Base-by-base conservation (phyloP, 441 rosid species). In the Geranium incanum region DNA sequence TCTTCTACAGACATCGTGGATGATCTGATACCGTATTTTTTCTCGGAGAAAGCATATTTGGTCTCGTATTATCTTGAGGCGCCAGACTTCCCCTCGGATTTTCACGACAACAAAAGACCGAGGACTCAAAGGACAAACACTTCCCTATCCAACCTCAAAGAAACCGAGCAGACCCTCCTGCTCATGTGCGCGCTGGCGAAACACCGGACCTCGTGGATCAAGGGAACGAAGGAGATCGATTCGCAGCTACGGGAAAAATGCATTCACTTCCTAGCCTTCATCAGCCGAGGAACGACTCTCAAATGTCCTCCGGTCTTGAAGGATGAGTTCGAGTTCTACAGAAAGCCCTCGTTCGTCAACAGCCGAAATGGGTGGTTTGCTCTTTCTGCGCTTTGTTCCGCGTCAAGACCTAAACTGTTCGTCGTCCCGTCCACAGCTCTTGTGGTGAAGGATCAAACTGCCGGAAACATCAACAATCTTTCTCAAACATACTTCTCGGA, bases 361-460 rank as follows among this genome's bases (percentile, higher is more conserved):
- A 84, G 91, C 83, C 82, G 75, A 77, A 84, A 82, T 55, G 98
- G 99, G 71, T 95, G 97, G 99, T 95, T 92, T 86, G 81, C 83
- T 55, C 84, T 95, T 71, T 80, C 93, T 19, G 91, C 97, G 66
- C 80, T 80, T 71, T 85, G 90, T 76, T 89, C 92, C 75, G 71
- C 72, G 4, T 73, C 79, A 23, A 87, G 79, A 76, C 76, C 84
- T 0, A 86, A 85, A 71, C 71, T 72, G 69, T 67, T 85, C 67
- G 69, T 80, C 48, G 79, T 74, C 38, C 81, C 90, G 50, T 72
- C 81, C 48, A 73, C 86, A 62, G 88, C 90, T 69, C 78, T 87
- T 66, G 79, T 77, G 68, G 73, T 81, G 67, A 86, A 82, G 80
- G 86, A 81, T 77, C 92, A 80, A 70, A 79, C 84, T 41, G 71